Evolutionary conservation across 805 yeast genomes (phyloP).

Genomic region (Saturnispora zaruensis): DNA sequence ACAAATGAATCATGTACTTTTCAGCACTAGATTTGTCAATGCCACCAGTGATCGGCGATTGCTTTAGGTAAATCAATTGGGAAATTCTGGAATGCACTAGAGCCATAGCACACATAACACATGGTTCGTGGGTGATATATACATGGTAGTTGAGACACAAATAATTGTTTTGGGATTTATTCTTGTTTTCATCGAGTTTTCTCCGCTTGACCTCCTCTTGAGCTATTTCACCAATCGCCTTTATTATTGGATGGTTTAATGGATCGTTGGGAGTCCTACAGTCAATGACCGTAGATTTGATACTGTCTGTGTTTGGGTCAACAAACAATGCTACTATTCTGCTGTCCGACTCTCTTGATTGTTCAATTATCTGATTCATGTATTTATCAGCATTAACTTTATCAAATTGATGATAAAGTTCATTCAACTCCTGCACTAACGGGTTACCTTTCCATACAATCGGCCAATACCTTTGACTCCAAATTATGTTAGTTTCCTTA

Average conservation of each 20-base stretch:
- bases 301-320: conserved; percentile 39
- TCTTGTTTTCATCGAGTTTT: conserved; percentile 5
- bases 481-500: conserved; percentile 52
- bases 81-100: conserved; percentile 80
- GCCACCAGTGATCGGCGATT: conserved; percentile 45
- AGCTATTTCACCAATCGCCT: conserved; percentile 60
- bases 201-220: conserved; percentile 38
- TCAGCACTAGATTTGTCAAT: conserved; percentile 50
- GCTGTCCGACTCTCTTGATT: conserved; percentile 9
- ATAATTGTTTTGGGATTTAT: conserved; percentile 33
- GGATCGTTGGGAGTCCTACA: conserved; percentile 39
- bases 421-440: conserved; percentile 56
- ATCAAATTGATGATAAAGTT: conserved; percentile 32
- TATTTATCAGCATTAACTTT: conserved; percentile 33
- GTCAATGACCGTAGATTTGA: conserved; percentile 35
- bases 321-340: conserved; percentile 60
- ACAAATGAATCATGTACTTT: conserved; percentile 66
- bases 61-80: conserved; percentile 51
- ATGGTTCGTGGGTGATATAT: conserved; percentile 91
- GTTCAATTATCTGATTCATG: conserved; percentile 22
- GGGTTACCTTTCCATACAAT: conserved; percentile 92
- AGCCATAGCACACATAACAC: conserved; percentile 96
- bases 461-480: conserved; percentile 79
- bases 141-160: conserved; percentile 72
- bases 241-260: conserved; percentile 67